These are phyloP conservation scores for Ophidiomyces ophidiicola DNA, from an alignment of 2,329 filamentous ascomycete species.

Conservation along the genomic window DNA sequence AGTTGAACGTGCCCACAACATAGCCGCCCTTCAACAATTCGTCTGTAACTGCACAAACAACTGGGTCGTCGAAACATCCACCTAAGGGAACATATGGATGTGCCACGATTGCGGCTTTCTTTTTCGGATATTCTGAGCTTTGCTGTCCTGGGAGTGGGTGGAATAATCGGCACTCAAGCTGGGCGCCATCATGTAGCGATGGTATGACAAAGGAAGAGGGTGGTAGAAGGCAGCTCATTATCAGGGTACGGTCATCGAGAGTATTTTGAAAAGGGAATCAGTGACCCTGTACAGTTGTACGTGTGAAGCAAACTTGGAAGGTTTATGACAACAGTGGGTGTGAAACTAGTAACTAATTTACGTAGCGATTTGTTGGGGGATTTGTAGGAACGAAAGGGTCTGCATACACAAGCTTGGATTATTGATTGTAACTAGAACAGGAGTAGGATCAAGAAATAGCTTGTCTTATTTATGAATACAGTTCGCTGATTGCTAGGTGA, in stretches of 20 bases:
- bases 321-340: no score
- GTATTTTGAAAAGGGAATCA: no score
- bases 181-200: conserved; percentile 64
- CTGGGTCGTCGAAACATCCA: conserved; percentile 68
- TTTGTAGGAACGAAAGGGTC: no score
- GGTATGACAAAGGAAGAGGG: conserved; percentile 60
- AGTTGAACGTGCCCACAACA: conserved; percentile 81
- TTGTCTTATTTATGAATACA: no score
- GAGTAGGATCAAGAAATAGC: no score
- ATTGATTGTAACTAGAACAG: no score
- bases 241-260: neutral
- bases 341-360: no score
- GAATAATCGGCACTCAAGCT: conserved; percentile 72
- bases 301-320: no score
- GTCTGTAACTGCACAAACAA: conserved; percentile 55
- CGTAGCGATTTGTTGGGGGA: no score
- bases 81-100: conserved; percentile 87
- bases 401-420: no score
- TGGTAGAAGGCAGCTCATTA: conserved; percentile 1
- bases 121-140: neutral
- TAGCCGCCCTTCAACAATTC: conserved; percentile 59
- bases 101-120: conserved; percentile 55
- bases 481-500: no score
- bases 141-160: conserved; percentile 41
- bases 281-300: no score